Conservation (phyloP, 2,329 filamentous ascomycete genomes). For the Lachnellula willkommii region DNA sequence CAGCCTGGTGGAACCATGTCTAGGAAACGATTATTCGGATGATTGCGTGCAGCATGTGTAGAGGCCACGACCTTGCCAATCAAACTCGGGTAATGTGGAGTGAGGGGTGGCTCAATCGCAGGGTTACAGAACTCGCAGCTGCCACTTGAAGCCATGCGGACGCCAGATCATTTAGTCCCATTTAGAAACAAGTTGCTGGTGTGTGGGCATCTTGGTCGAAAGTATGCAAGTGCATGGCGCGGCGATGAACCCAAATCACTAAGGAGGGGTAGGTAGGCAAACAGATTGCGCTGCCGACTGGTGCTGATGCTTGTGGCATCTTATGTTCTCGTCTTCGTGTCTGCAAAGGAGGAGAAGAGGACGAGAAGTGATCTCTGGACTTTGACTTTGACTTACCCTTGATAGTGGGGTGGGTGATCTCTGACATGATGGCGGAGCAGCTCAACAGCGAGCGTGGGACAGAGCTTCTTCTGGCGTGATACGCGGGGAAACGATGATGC, state of each 20-base stretch:
- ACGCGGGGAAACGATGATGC: too few relatives aligned
- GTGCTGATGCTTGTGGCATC: neutral
- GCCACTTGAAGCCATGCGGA: neutral
- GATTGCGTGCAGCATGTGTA: neutral
- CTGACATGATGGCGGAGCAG: constrained; percentile 38
- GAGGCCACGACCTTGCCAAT: neutral
- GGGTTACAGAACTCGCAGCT: neutral
- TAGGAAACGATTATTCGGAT: neutral
- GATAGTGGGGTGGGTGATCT: constrained; percentile 54
- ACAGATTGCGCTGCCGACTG: neutral
- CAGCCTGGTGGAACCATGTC: constrained; percentile 8
- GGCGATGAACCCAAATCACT: neutral
- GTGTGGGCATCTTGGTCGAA: neutral
- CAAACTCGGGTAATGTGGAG: constrained; percentile 9
- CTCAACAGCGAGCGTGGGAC: too few relatives aligned
- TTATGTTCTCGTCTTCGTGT: neutral
- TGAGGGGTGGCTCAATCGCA: neutral
- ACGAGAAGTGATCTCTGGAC: neutral
- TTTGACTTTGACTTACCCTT: constrained; percentile 42
- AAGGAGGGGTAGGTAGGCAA: neutral
- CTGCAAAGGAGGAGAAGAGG: constrained; percentile 1
- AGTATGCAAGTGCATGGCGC: neutral
- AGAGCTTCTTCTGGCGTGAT: too few relatives aligned
- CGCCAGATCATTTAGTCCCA: neutral
- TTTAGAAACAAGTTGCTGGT: neutral